phyloP scores from a whole-genome alignment of 345 rosid species.

The Hypericum androsaemum region DNA sequence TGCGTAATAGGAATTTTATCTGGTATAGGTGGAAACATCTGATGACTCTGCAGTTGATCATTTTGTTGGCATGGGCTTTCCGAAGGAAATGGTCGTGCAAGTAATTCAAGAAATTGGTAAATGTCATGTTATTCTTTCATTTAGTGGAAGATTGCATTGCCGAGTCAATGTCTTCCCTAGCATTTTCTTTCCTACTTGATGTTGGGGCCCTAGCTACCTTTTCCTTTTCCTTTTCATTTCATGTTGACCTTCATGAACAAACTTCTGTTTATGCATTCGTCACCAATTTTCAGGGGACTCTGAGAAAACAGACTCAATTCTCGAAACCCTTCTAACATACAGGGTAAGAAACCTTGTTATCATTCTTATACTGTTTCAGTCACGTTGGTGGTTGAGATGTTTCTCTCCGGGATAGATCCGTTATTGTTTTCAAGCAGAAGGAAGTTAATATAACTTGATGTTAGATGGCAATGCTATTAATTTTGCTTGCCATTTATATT shows the following conservation, averaged over 20 bases:
- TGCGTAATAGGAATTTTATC: conserved; percentile 7
- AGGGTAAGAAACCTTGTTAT: conserved; percentile 25
- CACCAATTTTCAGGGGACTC: conserved; percentile 35
- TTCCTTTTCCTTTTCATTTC: no score
- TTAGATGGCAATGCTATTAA: no score
- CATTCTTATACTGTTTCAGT: no score
- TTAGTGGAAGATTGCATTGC: neutral
- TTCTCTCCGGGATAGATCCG: no score
- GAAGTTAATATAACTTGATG: no score
- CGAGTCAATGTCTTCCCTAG: no score
- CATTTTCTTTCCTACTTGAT: no score
- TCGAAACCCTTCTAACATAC: conserved; percentile 47
- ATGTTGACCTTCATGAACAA: neutral
- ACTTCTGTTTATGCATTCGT: neutral
- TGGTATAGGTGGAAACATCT: conserved; percentile 23
- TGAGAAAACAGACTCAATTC: conserved; percentile 36
- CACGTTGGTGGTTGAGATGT: no score
- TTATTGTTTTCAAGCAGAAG: no score
- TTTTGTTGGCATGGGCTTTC: conserved; percentile 49
- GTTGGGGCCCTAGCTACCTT: no score
- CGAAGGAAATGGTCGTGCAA: conserved; percentile 35
- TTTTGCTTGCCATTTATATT: no score
- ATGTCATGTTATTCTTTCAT: conserved; percentile 1
- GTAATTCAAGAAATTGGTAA: conserved; percentile 46
- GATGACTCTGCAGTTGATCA: conserved; percentile 36